Evolutionary conservation across 2,329 filamentous ascomycete species (phyloP).

Genomic region (Pleurostoma richardsiae): DNA sequence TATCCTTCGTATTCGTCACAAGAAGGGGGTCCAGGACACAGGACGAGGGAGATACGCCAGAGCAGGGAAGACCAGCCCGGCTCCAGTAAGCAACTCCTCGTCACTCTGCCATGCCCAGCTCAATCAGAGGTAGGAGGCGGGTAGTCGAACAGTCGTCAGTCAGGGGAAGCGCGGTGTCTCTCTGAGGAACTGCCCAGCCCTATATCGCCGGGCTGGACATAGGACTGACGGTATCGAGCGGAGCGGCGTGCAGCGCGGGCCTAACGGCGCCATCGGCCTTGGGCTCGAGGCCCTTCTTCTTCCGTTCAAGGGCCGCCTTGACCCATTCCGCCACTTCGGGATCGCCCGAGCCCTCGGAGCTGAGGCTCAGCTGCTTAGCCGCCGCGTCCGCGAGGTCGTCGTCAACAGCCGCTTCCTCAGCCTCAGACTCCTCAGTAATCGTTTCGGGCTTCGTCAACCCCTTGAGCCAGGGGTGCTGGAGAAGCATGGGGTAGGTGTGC

Average conservation of each 20-base stretch:
- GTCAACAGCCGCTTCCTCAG: constrained; percentile 41
- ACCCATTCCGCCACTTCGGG: constrained; percentile 87
- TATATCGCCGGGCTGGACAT: constrained; percentile 28
- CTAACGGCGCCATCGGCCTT: constrained; percentile 31
- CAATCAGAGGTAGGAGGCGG: too few species aligned
- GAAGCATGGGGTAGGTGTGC: constrained; percentile 88
- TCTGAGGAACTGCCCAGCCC: background rate
- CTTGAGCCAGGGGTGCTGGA: constrained; percentile 85
- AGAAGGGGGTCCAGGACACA: too few species aligned
- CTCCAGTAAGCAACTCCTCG: too few species aligned
- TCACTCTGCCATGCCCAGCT: too few species aligned
- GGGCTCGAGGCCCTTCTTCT: constrained; percentile 47
- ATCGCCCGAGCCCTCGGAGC: constrained; percentile 52
- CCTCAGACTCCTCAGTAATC: constrained; percentile 66
- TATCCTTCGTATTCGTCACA: too few species aligned
- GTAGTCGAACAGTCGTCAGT: too few species aligned
- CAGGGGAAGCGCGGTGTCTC: too few species aligned
- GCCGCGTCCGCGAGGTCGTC: constrained; percentile 25
- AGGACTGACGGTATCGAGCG: constrained; percentile 68
- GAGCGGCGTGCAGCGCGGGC: constrained; percentile 83
- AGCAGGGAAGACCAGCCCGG: too few species aligned
- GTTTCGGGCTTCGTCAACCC: constrained; percentile 71
- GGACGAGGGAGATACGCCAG: too few species aligned
- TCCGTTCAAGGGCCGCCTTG: constrained; percentile 60
- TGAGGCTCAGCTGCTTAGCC: constrained; percentile 8